Percentiles rank a stretch among this genome's conserved stretches.
phyloP scores from a whole-genome alignment of 2,329 filamentous ascomycete species.

The Colletotrichum chlorophyti region DNA sequence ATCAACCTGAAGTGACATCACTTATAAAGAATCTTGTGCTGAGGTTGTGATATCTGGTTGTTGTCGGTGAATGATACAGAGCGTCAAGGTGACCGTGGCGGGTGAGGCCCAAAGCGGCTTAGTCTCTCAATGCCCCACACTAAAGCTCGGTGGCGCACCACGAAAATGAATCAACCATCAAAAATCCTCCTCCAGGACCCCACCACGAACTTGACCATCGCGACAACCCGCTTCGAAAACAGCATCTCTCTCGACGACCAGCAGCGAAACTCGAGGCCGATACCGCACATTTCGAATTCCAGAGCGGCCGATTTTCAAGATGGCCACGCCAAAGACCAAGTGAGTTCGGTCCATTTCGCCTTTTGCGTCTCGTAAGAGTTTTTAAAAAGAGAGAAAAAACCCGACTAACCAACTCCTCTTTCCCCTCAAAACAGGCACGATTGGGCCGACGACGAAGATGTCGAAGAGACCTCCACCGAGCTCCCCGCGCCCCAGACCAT shows the following conservation, averaged over 20 bases:
- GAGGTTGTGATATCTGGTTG: too few relatives aligned
- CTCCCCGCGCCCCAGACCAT: conserved; percentile 89
- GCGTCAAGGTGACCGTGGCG: not conserved
- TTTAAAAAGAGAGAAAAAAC: not conserved
- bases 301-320: not conserved
- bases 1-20: not conserved
- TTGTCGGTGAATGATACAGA: too few relatives aligned
- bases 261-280: conserved; percentile 1
- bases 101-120: not conserved
- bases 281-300: not conserved
- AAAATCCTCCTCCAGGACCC: conserved; percentile 25
- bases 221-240: conserved; percentile 26
- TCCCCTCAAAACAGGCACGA: conserved; percentile 58
- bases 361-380: not conserved
- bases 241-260: conserved; percentile 10
- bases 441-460: conserved; percentile 96
- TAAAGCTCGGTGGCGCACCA: conserved; percentile 25
- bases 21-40: not conserved
- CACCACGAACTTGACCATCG: conserved; percentile 25
- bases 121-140: conserved; percentile 15
- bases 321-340: conserved; percentile 29
- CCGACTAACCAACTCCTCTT: not conserved
- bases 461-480: conserved; percentile 71
- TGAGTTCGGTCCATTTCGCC: not conserved
- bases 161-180: conserved; percentile 28